Evolutionary conservation across 495 filamentous ascomycete genomes (phyloP).

Genomic region (Parathielavia appendiculata): DNA sequence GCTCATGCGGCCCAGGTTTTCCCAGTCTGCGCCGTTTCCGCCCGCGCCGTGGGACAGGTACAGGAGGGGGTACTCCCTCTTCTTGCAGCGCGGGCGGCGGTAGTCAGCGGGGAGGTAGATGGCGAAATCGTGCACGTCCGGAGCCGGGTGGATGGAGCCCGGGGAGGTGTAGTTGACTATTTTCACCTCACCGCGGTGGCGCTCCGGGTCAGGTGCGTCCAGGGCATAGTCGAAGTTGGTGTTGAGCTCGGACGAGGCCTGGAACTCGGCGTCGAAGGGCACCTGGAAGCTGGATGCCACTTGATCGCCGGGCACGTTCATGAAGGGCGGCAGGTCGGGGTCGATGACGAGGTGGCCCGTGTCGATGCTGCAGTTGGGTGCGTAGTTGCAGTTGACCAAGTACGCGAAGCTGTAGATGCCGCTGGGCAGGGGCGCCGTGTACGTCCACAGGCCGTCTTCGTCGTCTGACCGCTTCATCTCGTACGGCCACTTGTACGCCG

Average conservation of each 20-base stretch:
- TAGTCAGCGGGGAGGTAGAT: slow-evolving; percentile 35
- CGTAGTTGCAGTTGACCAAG: slow-evolving; percentile 31
- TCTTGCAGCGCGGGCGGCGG: slow-evolving; percentile 10
- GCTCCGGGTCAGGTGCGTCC: slow-evolving; percentile 18
- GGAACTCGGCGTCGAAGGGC: slow-evolving; percentile 30
- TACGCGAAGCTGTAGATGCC: slow-evolving; percentile 33
- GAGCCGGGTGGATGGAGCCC: slow-evolving; percentile 30
- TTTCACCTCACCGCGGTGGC: slow-evolving; percentile 24
- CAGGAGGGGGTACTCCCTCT: slow-evolving; percentile 30
- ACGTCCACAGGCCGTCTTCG: slow-evolving; percentile 30
- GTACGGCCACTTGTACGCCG: slow-evolving; percentile 30
- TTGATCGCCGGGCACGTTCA: slow-evolving; percentile 31
- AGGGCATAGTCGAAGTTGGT: slow-evolving; percentile 34
- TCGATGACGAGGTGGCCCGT: slow-evolving; percentile 34
- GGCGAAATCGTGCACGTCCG: slow-evolving; percentile 29
- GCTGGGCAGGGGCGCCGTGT: slow-evolving; percentile 30
- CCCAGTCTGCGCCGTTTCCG: slow-evolving; percentile 31
- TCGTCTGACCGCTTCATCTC: slow-evolving; percentile 27
- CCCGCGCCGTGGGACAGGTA: slow-evolving; percentile 33
- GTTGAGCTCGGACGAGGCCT: slow-evolving; percentile 28
- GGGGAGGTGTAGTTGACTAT: slow-evolving; percentile 34
- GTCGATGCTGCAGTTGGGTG: slow-evolving; percentile 32
- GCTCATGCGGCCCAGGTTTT: slow-evolving; percentile 32
- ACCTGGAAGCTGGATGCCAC: slow-evolving; percentile 36
- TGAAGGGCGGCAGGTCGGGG: slow-evolving; percentile 30